Base-by-base conservation (phyloP, 306 rosid species). In the Chamaecrista fasciculata region DNA sequence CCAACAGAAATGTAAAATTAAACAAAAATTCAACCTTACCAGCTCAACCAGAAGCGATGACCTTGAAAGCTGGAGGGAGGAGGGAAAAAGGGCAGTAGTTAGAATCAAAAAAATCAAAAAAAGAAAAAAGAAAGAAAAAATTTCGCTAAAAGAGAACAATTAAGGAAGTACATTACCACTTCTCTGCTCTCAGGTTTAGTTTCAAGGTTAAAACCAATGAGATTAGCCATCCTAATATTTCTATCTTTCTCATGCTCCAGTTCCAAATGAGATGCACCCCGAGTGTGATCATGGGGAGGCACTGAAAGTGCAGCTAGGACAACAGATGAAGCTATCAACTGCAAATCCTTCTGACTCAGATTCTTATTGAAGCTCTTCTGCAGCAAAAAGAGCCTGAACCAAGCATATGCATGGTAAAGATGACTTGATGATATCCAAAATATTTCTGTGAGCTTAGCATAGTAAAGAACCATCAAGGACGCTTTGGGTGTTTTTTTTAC, bases 401-500 rank as follows among this genome's bases (percentile, higher is more conserved):
- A 95, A 5, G 99, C 95, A 87, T 87, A 87, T 14, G 96, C 97
- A 82, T 95, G 96, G 64, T 95, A 87, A 8, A 95, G 92, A 80
- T 91, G 92, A 78, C 95, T 91, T 36, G 89, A 78, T 1, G 97
- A 89, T 58, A 80, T 84, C 99, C 97, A 91, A 48, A 95, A 95
- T 39, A 95, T 87, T 84, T 89, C 95, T 5, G 99, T 87, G 56
- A 95, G 80, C 72, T 95, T 95, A 67, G 87, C 95, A 75, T 95
- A 95, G 82, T 95, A 95, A 75, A 95, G 89, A 31, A 87, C 97
- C 97, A 95, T 78, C 86, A 95, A 80, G n/a, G 99, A 91, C 58
- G 99, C 39, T 74, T 95, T 95, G 7, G 99, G 99, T 0, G 89
- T 82, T 83, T 95, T 95, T 90, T 95, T 95, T 60, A 91, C 99